Percentiles rank a stretch among this genome's conserved stretches.
These are phyloP conservation scores for Scenedesmus sp. DNA, from an alignment of 163 green algal genomes.

Conservation along the genomic window DNA sequence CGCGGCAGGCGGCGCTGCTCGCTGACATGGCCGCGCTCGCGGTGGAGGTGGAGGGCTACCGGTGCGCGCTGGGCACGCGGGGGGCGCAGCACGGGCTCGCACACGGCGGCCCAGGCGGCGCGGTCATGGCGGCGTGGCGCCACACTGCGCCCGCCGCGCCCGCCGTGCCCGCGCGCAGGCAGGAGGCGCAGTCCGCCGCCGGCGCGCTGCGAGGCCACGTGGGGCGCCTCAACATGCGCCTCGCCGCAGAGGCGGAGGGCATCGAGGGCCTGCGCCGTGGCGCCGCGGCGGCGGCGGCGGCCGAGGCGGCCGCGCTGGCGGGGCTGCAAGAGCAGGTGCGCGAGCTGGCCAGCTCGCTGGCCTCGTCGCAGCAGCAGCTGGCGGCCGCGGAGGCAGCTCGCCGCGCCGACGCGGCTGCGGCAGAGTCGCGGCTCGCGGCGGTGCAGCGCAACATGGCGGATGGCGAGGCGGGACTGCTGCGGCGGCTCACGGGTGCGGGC, in stretches of 20 bases:
- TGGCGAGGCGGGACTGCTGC: constrained; percentile 14
- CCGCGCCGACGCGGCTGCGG: constrained; percentile 21
- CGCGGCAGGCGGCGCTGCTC: constrained; percentile 26
- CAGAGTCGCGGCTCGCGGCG: neutral
- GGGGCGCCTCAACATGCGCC: constrained; percentile 4
- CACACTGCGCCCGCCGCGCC: too few species aligned
- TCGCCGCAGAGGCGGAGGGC: constrained; percentile 11
- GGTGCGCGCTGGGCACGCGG: neutral
- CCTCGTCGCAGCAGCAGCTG: constrained; percentile 27
- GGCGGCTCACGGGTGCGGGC: constrained; percentile 8
- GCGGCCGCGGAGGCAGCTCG: constrained; percentile 17
- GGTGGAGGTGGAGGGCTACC: constrained; percentile 34
- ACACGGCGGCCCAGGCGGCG: neutral
- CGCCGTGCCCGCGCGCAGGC: neutral
- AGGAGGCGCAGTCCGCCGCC: constrained; percentile 21
- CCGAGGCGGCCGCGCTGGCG: constrained; percentile 24
- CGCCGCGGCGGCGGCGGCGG: constrained; percentile 21
- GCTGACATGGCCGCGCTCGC: constrained; percentile 27
- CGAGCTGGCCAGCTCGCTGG: neutral
- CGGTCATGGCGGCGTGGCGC: too few species aligned
- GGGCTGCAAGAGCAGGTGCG: constrained; percentile 25
- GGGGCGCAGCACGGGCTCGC: neutral
- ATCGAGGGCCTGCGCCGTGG: constrained; percentile 22
- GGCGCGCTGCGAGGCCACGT: constrained; percentile 9
- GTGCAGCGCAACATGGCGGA: constrained; percentile 31